Conservation (phyloP, 192 early-diverging fungal species). For the Podila clonocystis region DNA sequence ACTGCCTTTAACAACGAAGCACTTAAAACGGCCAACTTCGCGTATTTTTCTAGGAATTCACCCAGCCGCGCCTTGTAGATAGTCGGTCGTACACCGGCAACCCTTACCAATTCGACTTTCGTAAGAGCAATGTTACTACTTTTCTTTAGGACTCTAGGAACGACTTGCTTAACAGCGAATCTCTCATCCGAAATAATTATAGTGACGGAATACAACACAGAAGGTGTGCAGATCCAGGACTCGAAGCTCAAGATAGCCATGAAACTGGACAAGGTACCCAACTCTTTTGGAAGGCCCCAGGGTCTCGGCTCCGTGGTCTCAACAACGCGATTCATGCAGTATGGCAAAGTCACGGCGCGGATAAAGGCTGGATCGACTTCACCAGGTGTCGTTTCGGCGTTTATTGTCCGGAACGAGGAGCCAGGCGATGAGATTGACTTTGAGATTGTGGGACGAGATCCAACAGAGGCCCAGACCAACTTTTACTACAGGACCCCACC, state of each 20-base stretch:
- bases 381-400: constrained; percentile 67
- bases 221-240: constrained; percentile 16
- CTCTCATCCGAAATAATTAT: background rate
- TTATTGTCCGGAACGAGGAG: constrained; percentile 55
- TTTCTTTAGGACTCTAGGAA: too few relatives aligned
- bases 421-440: constrained; percentile 72
- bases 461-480: constrained; percentile 65
- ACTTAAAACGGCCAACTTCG: background rate
- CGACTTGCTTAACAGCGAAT: background rate
- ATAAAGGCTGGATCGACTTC: constrained; percentile 58
- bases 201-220: constrained; percentile 35
- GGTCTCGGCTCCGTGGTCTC: constrained; percentile 69
- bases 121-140: constrained; percentile 7
- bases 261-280: constrained; percentile 23
- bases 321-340: constrained; percentile 65
- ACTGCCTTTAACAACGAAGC: background rate
- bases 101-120: constrained; percentile 28
- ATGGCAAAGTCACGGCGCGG: constrained; percentile 65
- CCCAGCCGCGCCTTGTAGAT: constrained; percentile 15
- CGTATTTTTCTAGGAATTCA: constrained; percentile 9
- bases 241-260: constrained; percentile 33
- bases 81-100: constrained; percentile 25
- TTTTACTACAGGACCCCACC: constrained; percentile 60
- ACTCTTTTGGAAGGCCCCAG: constrained; percentile 54
- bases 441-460: constrained; percentile 68